phyloP scores from a whole-genome alignment of 1,139 yeast genomes.

The Pichia sp. region DNA sequence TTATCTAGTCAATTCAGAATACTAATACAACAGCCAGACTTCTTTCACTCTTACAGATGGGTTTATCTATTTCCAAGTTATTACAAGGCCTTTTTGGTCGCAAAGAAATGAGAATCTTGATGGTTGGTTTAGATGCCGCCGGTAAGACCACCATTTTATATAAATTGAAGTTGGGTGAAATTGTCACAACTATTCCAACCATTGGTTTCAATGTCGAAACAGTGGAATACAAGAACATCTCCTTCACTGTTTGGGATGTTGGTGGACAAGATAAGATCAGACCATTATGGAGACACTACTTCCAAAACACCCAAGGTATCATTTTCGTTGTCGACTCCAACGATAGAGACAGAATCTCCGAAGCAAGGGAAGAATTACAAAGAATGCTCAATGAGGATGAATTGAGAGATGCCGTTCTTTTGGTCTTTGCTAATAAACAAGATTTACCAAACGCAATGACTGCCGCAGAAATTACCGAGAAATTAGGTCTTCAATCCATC shows the following conservation, averaged over 20 bases:
- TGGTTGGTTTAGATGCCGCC: conserved; percentile 93
- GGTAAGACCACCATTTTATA: conserved; percentile 89
- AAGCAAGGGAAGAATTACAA: conserved; percentile 90
- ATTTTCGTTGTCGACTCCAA: conserved; percentile 90
- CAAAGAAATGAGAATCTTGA: conserved; percentile 84
- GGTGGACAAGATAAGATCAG: conserved; percentile 97
- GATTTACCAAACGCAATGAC: conserved; percentile 91
- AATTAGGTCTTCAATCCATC: conserved; percentile 75
- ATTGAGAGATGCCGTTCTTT: conserved; percentile 82
- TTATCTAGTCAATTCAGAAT: conserved; percentile 1
- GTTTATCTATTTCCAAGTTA: conserved; percentile 83
- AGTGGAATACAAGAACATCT: conserved; percentile 89
- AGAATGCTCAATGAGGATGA: conserved; percentile 93
- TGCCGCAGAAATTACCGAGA: conserved; percentile 85
- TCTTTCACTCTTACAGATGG: conserved; percentile 47
- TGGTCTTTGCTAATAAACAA: conserved; percentile 90
- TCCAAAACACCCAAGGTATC: conserved; percentile 92
- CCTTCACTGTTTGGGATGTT: conserved; percentile 95
- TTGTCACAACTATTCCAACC: conserved; percentile 90
- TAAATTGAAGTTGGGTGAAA: conserved; percentile 86
- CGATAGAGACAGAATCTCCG: conserved; percentile 90
- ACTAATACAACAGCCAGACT: conserved; percentile 8
- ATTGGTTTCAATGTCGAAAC: conserved; percentile 94
- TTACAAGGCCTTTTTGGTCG: conserved; percentile 81
- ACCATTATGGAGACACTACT: conserved; percentile 94